Evolutionary conservation across 768 basidiomycete genomes (phyloP).

Genomic region (Lactarius sanguifluus): DNA sequence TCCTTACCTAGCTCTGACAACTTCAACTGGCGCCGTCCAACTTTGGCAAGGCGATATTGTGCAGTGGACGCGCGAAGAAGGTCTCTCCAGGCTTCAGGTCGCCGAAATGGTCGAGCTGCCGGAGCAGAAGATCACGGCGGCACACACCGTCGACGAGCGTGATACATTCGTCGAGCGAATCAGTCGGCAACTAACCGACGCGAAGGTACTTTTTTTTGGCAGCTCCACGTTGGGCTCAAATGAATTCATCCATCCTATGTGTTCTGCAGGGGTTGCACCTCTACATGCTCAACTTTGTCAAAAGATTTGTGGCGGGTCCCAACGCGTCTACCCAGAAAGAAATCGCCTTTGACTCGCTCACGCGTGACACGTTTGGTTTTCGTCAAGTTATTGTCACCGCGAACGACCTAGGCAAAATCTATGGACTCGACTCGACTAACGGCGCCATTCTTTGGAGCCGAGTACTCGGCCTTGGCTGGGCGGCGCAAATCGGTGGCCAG

Average conservation of each 20-base stretch:
- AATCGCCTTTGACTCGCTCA: conserved; percentile 41
- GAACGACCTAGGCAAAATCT: conserved; percentile 71
- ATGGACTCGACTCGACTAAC: conserved; percentile 76
- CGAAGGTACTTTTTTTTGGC: conserved; percentile 47
- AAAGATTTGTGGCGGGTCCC: conserved; percentile 69
- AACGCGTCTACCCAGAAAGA: conserved; percentile 50
- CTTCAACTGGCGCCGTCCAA: conserved; percentile 75
- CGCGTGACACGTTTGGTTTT: conserved; percentile 83
- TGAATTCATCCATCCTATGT: background rate
- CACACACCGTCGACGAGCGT: conserved; percentile 36
- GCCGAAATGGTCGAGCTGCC: conserved; percentile 80
- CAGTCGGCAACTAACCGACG: conserved; percentile 56
- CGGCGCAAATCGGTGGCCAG: conserved; percentile 52
- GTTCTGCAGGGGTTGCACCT: conserved; percentile 60
- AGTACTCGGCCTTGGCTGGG: conserved; percentile 72
- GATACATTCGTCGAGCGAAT: conserved; percentile 56
- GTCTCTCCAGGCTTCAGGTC: conserved; percentile 58
- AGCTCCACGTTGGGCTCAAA: background rate
- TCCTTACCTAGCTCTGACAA: conserved; percentile 55
- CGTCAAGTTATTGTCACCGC: conserved; percentile 77
- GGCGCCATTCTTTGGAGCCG: conserved; percentile 81
- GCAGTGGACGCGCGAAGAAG: conserved; percentile 82
- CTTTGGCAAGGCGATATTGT: conserved; percentile 62
- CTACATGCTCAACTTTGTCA: conserved; percentile 63
- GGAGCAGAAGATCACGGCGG: conserved; percentile 46